Conservation (phyloP, 257 asterid genomes). For the Voacanga thouarsii region DNA sequence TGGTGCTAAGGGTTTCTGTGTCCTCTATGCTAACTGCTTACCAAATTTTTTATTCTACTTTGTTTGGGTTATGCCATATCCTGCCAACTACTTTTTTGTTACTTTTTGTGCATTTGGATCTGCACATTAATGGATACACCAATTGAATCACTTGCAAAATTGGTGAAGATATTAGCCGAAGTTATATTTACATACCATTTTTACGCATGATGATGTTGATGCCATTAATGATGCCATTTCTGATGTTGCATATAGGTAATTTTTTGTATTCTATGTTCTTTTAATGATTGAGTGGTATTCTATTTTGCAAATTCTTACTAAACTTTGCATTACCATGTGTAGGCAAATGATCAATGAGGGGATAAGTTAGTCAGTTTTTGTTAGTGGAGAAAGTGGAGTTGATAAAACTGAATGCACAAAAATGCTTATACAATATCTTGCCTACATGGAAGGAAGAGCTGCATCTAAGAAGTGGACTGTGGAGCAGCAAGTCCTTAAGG, state of each 20-base stretch:
- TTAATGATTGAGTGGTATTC: slow-evolving; percentile 12
- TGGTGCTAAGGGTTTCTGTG: background rate
- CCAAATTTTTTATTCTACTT: background rate
- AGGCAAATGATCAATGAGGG: slow-evolving; percentile 81
- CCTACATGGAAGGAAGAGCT: slow-evolving; percentile 79
- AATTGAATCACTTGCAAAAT: background rate
- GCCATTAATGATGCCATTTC: slow-evolving; percentile 59
- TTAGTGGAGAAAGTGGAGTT: slow-evolving; percentile 97
- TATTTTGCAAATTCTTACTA: slow-evolving; percentile 15
- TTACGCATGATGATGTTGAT: too few relatives aligned
- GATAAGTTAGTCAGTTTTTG: slow-evolving; percentile 78
- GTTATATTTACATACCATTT: background rate
- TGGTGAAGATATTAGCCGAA: background rate
- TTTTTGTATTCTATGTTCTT: slow-evolving; percentile 6
- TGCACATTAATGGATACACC: too few relatives aligned
- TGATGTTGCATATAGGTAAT: slow-evolving; percentile 83
- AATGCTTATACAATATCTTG: slow-evolving; percentile 83
- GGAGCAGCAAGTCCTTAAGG: slow-evolving; percentile 95
- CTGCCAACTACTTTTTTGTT: background rate
- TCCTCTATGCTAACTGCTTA: background rate
- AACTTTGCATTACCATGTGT: slow-evolving; percentile 23
- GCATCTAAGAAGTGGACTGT: slow-evolving; percentile 59
- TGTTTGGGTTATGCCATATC: background rate
- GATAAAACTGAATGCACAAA: slow-evolving; percentile 95
- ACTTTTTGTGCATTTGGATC: background rate